Evolutionary conservation across 1,284 basidiomycete genomes (phyloP).

Genomic region (Cutaneotrichosporon mucoides): DNA sequence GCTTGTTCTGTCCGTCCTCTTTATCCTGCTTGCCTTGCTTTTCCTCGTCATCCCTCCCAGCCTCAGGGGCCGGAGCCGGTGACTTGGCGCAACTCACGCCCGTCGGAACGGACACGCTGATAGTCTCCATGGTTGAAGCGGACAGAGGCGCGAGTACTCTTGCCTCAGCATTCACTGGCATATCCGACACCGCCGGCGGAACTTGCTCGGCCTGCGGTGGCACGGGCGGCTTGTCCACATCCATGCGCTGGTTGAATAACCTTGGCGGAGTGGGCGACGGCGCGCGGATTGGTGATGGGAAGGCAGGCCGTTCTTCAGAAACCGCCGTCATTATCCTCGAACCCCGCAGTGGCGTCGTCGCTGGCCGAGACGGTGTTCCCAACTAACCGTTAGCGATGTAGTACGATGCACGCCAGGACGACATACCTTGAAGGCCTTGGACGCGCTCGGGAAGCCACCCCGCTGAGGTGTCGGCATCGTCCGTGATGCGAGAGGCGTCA

Average conservation of each 20-base stretch:
- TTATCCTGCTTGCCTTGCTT: too few relatives aligned
- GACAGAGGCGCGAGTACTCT: too few relatives aligned
- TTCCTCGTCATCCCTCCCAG: too few relatives aligned
- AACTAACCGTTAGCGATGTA: background rate
- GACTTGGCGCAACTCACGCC: too few relatives aligned
- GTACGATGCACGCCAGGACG: too few relatives aligned
- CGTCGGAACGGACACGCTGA: too few relatives aligned
- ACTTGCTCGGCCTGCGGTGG: background rate
- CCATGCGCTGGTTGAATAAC: background rate
- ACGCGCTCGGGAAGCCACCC: too few relatives aligned
- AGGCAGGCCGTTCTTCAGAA: background rate
- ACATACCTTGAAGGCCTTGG: background rate
- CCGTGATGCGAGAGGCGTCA: background rate
- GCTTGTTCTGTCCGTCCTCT: too few relatives aligned
- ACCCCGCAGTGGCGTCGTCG: background rate
- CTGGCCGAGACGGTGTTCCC: background rate
- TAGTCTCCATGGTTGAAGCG: too few relatives aligned
- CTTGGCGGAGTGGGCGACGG: background rate
- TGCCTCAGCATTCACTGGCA: background rate
- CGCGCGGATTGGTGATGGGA: background rate
- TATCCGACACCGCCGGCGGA: background rate
- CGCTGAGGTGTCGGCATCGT: conserved; percentile 6
- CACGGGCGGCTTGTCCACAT: background rate
- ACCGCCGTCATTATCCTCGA: background rate
- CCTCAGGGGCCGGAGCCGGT: background rate